Evolutionary conservation across 768 basidiomycete genomes (phyloP), one percentile per base, ranked within the genome.

Genomic region (Rhodosporidiobolus odoratus): DNA sequence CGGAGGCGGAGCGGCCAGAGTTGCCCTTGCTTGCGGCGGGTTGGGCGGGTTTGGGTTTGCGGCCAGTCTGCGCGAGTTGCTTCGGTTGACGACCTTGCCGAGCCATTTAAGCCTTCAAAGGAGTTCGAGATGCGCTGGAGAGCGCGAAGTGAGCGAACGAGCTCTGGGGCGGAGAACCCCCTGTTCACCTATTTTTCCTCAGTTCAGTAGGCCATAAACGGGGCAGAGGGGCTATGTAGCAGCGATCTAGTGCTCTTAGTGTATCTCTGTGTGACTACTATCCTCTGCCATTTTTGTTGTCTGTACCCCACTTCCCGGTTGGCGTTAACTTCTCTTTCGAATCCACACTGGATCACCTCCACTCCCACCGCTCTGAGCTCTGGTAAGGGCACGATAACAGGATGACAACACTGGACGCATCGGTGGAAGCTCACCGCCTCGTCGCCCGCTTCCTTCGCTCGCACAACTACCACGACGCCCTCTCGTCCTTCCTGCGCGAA

Each of bases 41-140:
- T 25, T 62, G 12, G 30, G 59, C 57, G 3, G 40, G 34, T 32
- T 58, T 65, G 52, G 34, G 69, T 21, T 38, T 52, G 34, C 4
- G 0, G 9, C 3, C 7, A 21, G 27, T 34, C 4, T n/a, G n/a
- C n/a, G 47, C 45, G 21, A 69, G 50, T 58, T 69, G 68, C 43
- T 69, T 58, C 2, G 68, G 68, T 58, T 69, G 68, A 3, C 68
- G 68, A 53, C 68, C 68, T 32, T 69, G 68, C 45, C 69, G 58
- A 0, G 69, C 53, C 63, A 70, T 65, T 3, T 13, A n/a, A n/a
- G n/a, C n/a, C n/a, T n/a, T n/a, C n/a, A n/a, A n/a, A n/a, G n/a
- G n/a, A n/a, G n/a, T n/a, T n/a, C n/a, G n/a, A n/a, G n/a, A n/a
- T n/a, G 2, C 7, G 34, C 27, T 21, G n/a, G 48, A 9, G 34